Evolutionary conservation across 2,329 filamentous ascomycete species (phyloP).

Genomic region (Volutella citrinella): DNA sequence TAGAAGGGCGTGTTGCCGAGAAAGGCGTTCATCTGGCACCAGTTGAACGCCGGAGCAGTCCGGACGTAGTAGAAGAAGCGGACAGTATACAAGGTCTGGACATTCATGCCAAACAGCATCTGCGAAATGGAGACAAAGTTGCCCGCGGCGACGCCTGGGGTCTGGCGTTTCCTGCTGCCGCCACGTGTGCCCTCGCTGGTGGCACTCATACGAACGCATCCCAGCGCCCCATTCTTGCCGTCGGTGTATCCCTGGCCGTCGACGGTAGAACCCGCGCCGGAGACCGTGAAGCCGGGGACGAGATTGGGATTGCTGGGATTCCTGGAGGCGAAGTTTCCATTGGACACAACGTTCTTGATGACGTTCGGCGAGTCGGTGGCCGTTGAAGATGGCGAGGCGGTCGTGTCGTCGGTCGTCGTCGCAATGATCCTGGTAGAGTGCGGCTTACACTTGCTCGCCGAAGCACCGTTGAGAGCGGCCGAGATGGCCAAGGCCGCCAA

Average conservation of each 20-base stretch:
- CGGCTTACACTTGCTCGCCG: conserved; percentile 13
- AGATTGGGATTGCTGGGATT: background rate
- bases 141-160: too few species aligned
- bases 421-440: conserved; percentile 1
- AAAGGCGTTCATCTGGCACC: too few species aligned
- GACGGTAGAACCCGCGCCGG: conserved; percentile 2
- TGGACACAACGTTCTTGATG: background rate
- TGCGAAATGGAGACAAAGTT: too few species aligned
- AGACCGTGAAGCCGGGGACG: conserved; percentile 3
- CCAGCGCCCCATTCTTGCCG: too few species aligned
- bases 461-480: conserved; percentile 6
- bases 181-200: too few species aligned
- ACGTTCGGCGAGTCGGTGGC: conserved; percentile 1
- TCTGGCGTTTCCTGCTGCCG: too few species aligned
- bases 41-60: too few species aligned
- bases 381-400: background rate
- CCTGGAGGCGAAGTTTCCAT: conserved; percentile 2
- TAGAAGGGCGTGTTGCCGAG: too few species aligned
- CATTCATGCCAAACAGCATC: too few species aligned
- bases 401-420: conserved; percentile 1
- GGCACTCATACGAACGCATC: too few species aligned
- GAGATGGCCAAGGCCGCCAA: conserved; percentile 15
- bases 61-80: too few species aligned
- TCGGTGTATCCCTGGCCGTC: conserved; percentile 4
- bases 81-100: too few species aligned